phyloP scores from a whole-genome alignment of 2,329 filamentous ascomycete genomes.

The Diaporthe citri region DNA sequence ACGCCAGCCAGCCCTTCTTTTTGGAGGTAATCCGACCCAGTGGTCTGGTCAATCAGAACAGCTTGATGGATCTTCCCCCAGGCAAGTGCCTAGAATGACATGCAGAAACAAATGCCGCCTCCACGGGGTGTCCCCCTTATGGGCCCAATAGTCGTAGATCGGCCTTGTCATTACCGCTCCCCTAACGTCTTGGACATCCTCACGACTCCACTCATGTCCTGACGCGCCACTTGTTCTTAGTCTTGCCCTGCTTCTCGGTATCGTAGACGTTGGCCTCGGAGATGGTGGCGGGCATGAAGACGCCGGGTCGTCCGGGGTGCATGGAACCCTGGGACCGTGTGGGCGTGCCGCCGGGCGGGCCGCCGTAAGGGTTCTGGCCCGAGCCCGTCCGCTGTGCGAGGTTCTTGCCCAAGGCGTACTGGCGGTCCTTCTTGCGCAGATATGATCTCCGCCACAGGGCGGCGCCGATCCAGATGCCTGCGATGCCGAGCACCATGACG shows the following conservation, averaged over 20 bases:
- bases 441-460: constrained; percentile 81
- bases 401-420: constrained; percentile 62
- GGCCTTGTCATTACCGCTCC: constrained; percentile 12
- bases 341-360: constrained; percentile 48
- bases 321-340: constrained; percentile 49
- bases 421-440: constrained; percentile 75
- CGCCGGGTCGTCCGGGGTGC: constrained; percentile 49
- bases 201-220: constrained; percentile 51
- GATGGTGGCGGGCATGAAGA: constrained; percentile 55
- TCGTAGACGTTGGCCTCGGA: constrained; percentile 49
- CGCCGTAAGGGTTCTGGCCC: constrained; percentile 49
- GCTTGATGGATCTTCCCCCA: neutral
- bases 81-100: neutral
- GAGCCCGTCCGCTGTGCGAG: constrained; percentile 46
- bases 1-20: constrained; percentile 15
- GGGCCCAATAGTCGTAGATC: constrained; percentile 3
- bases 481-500: constrained; percentile 77
- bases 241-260: constrained; percentile 41
- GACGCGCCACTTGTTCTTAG: constrained; percentile 63
- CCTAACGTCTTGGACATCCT: neutral
- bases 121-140: neutral
- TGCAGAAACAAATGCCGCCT: neutral
- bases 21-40: neutral
- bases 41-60: neutral
- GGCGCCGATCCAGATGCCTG: constrained; percentile 74